Evolutionary conservation across 2,329 filamentous ascomycete species (phyloP).

Genomic region (Ceratocystis cubensis): DNA sequence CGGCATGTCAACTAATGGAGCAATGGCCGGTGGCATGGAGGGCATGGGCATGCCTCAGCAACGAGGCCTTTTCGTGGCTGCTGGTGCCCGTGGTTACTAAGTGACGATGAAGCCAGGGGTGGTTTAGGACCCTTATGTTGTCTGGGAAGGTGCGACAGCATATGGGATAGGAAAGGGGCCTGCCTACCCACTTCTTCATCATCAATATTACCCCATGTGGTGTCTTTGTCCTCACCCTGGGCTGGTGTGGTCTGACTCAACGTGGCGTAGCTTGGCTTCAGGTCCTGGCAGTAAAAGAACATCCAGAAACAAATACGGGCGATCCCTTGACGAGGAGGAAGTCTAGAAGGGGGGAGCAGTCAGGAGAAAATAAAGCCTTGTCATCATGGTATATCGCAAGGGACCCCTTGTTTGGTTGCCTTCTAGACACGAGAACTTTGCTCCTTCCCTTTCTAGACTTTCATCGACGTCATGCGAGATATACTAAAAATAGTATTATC

Average conservation of each 20-base stretch:
- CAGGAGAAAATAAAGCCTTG: background rate
- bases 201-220: background rate
- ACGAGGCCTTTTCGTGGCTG: background rate
- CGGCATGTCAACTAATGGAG: background rate
- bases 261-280: too few species aligned
- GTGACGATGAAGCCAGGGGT: background rate
- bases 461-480: background rate
- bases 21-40: background rate
- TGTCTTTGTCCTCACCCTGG: background rate
- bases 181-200: background rate
- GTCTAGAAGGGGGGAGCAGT: background rate
- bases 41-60: background rate
- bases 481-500: background rate
- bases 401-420: background rate
- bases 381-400: background rate
- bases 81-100: background rate
- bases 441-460: background rate
- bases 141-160: background rate
- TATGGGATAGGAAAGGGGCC: background rate
- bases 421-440: background rate
- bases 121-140: background rate
- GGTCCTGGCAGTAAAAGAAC: background rate
- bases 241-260: background rate
- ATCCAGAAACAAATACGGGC: constrained; percentile 1
- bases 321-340: background rate